Base-by-base conservation (phyloP, 2,329 filamentous ascomycete genomes). In the Dactylellina parvicollis region DNA sequence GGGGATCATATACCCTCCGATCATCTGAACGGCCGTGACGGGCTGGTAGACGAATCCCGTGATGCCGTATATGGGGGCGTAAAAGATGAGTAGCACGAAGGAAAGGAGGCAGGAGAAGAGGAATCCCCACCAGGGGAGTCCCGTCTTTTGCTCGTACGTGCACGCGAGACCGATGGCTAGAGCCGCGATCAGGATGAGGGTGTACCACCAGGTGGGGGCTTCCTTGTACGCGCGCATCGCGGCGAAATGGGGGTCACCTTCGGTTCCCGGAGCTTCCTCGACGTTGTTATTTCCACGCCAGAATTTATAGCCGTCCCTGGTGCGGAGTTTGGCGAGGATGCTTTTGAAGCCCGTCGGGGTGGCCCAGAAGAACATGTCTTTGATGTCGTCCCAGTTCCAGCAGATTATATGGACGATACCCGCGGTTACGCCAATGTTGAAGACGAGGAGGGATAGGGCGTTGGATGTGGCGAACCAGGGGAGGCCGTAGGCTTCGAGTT, bases 341-440 rank as follows among this genome's bases (percentile, higher is more conserved):
- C 47, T 74, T 77, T 76, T 77, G 78, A 78, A 70, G 47, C 77
- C 79, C 8, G 34, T 55, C 14, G 59, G 78, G 30, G 57, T 76
- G 0, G 77, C 75, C 67, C 76, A 80, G 1, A 75, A 64, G 75
- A 81, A 83, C 1, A 77, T 79, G 18, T 76, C 70, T 44, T 81
- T 81, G 30, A 84, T 76, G 26, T 83, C 82, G 14, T 79, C 76
- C 50, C 72, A 79, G 50, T 82, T 79, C 79, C 79, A 83, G 0
- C 83, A 77, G 1, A 81, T 74, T 64, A 85, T 81, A 65, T 85
- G 82, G 1, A 81, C 79, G 16, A 86, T 77, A 0, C 82, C 81
- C 1, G 84, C 83, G 2, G 83, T 84, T 22, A 84, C 78, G 2
- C 80, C 82, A 75, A 84, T 80, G 73, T 85, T 85, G 2, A 80